Evolutionary conservation across 2,329 filamentous ascomycete genomes (phyloP), one percentile per base, ranked within the genome.

Genomic region (Penicillium sp.): DNA sequence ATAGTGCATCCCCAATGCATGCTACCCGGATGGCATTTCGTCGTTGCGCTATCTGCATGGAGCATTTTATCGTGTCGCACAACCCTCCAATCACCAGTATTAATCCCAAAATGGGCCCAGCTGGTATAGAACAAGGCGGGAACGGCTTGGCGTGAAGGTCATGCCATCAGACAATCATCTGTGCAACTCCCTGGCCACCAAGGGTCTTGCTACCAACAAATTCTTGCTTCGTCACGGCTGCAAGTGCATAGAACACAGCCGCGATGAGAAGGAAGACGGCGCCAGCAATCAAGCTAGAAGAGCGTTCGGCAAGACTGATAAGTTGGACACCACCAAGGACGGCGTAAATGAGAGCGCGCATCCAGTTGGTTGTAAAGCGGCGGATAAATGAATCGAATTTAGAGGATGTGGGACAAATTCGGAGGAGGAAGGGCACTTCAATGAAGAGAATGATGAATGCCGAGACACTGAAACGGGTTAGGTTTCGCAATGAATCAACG

Each of bases 331-430:
- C 70, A 66, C 85, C 89, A 89, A 97, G 93, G 72, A 84, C 77
- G 55, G 78, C 77, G 77, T 99, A 99, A 71, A 96, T 88, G 55
- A 80, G 88, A 19, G 93, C 93, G 76, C 94, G 91, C 87, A 94
- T 95, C 80, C 92, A 97, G 81, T 97, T 97, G 57, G 92, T 96
- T 61, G 91, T 91, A 80, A 99, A 90, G 69, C 85, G 88, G 76
- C 93, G 91, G 75, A 99, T 93, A 73, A 91, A 88, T 63, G 78
- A 80, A 75, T 99, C 94, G 78, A 99, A 99, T 62, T 84, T 86
- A 61, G 87, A 77, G 14, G 93, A 97, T 6, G 94, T 99, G 56
- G 94, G 94, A 80, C 94, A 99, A 79, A 99, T 97, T 77, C 94
- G 90, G 59, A 99, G 87, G 55, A 99, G 89, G 57, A 97, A 87